Evolutionary conservation across 139 green algal genomes (phyloP).

Genomic region (Yamagishiella unicocca): DNA sequence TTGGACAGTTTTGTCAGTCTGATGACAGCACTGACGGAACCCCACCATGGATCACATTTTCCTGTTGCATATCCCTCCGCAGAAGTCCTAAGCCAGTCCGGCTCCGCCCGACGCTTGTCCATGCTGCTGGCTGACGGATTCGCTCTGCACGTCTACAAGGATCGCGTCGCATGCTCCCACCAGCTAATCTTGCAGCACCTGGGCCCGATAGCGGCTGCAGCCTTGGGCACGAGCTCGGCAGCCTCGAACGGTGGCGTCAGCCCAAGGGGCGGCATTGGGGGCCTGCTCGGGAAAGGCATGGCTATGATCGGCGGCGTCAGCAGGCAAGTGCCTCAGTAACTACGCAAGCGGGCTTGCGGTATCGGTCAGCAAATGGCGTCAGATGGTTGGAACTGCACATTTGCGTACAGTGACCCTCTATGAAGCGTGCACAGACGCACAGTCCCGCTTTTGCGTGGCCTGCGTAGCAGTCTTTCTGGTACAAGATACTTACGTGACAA

Average conservation of each 20-base stretch:
- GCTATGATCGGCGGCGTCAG: slow-evolving; percentile 29
- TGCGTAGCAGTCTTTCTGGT: too few relatives aligned
- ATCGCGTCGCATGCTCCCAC: not conserved
- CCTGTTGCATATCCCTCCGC: not conserved
- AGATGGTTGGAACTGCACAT: too few relatives aligned
- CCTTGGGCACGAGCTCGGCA: not conserved
- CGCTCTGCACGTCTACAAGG: slow-evolving; percentile 40
- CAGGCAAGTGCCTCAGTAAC: too few relatives aligned
- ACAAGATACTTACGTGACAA: too few relatives aligned
- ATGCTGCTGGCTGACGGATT: slow-evolving; percentile 33
- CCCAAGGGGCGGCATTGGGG: not conserved
- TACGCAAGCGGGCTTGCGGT: too few relatives aligned
- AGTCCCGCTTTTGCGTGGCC: too few relatives aligned
- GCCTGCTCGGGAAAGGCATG: slow-evolving; percentile 23
- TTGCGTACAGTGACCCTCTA: too few relatives aligned
- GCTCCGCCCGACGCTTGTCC: not conserved
- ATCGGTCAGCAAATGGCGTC: too few relatives aligned
- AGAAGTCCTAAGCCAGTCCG: slow-evolving; percentile 14
- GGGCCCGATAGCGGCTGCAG: not conserved
- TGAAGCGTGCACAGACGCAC: too few relatives aligned
- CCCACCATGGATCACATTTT: too few relatives aligned
- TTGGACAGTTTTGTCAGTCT: too few relatives aligned
- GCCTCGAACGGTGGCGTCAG: not conserved
- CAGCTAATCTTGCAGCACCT: slow-evolving; percentile 13
- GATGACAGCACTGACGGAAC: too few relatives aligned